Evolutionary conservation across 2,329 filamentous ascomycete species (phyloP), one percentile per base, ranked within the genome.

Genomic region (Exserohilum turcica): DNA sequence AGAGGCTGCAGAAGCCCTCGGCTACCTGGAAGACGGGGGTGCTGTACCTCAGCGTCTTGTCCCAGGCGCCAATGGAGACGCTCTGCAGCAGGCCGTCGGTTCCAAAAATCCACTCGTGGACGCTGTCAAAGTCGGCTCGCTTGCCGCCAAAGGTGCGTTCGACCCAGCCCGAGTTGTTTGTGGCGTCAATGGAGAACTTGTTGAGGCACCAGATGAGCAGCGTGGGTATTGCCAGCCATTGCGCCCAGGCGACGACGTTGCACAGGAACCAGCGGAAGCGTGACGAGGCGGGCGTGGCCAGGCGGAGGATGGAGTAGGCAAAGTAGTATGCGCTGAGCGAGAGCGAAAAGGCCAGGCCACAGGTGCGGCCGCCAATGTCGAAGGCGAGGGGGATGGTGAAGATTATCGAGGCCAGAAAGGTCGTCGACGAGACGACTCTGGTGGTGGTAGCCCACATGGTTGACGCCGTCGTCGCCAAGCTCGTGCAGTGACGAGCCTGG

Each of bases 351-450:
- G 92, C 93, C 70, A 99, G 83, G 54, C 94, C 94, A 71, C 92
- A 96, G 67, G 94, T 92, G 69, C 91, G 88, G 58, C 94, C 94
- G 73, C 94, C 94, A 70, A 97, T 93, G 84, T 99, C 94, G 80
- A 97, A 97, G 69, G 93, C 91, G 73, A 99, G 87, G 57, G 94
- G 94, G 73, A 99, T 94, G 58, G 92, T 96, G 73, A 97, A 89
- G 72, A 97, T 87, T 75, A 97, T 92, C 78, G 90, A 90, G 77
- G 92, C 84, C 67, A 97, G 86, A 79, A 97, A 97, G 77, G 91
- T 78, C 72, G 88, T 82, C 78, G 91, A 91, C 71, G 91, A 91
- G 66, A 92, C 73, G 74, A 88, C 83, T 74, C 88, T 87, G 76
- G 92, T 86, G 76, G 93, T 33, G n/a, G 51, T 50, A 39, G 51